These are phyloP conservation scores for Volvox carteri DNA, from an alignment of 163 green algal genomes.

Conservation along the genomic window DNA sequence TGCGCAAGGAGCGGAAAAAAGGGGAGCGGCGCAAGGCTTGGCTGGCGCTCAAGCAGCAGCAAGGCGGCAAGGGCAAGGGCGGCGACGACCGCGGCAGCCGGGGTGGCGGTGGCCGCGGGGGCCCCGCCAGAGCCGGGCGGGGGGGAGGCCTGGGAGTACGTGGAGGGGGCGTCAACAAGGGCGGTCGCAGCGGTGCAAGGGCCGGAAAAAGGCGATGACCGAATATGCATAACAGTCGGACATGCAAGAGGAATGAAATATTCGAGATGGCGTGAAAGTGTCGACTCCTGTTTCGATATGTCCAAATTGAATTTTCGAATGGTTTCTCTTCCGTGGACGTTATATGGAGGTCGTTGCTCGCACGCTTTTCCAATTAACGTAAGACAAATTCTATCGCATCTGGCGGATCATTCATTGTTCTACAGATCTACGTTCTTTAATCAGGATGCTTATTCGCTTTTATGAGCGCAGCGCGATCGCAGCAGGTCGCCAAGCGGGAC, in stretches of 20 bases:
- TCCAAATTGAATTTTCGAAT: too few relatives aligned
- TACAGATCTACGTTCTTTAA: too few relatives aligned
- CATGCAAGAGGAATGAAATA: too few relatives aligned
- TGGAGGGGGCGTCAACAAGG: background rate
- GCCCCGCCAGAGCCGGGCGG: background rate
- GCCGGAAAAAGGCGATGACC: background rate
- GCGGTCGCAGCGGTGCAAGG: conserved; percentile 5
- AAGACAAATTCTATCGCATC: background rate
- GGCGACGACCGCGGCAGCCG: conserved; percentile 7
- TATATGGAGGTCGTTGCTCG: background rate
- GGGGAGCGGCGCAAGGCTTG: conserved; percentile 65
- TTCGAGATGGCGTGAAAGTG: too few relatives aligned
- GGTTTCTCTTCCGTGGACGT: too few relatives aligned
- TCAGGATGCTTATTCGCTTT: background rate
- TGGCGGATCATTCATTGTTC: background rate
- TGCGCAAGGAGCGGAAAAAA: conserved; percentile 69
- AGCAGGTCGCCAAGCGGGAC: background rate
- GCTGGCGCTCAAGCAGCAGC: conserved; percentile 44
- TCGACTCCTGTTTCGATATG: too few relatives aligned
- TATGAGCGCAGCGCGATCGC: background rate
- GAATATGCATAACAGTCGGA: too few relatives aligned
- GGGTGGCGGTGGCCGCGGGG: conserved; percentile 18
- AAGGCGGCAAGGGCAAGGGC: background rate
- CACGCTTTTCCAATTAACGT: background rate
- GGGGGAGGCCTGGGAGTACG: conserved; percentile 8